Evolutionary conservation across 805 yeast species (phyloP).

Genomic region (Candida awuae): DNA sequence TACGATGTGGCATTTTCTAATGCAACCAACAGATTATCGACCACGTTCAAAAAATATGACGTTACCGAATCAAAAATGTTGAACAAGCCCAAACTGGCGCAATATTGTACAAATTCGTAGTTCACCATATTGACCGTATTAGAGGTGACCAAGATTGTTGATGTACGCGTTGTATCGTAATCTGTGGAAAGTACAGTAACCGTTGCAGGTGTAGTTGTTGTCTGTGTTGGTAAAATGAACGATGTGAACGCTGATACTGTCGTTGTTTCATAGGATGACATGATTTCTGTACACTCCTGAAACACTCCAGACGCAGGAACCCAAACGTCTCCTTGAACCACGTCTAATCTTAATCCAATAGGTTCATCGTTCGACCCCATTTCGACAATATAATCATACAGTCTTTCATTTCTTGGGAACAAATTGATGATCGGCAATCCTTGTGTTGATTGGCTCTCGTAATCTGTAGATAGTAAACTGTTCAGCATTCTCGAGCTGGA

Average conservation of each 20-base stretch:
- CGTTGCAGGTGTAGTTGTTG: background rate
- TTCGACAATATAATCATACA: slow-evolving; percentile 20
- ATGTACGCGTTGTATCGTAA: background rate
- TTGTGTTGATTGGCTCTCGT: background rate
- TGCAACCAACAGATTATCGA: slow-evolving; percentile 12
- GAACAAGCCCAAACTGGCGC: slow-evolving; percentile 24
- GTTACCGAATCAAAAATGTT: slow-evolving; percentile 16
- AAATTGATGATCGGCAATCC: slow-evolving; percentile 7
- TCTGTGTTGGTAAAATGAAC: background rate
- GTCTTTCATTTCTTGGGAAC: background rate
- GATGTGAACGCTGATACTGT: background rate
- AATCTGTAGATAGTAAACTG: background rate
- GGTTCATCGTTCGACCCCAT: slow-evolving; percentile 23
- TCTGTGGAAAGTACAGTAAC: background rate
- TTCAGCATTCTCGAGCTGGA: background rate
- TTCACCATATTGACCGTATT: slow-evolving; percentile 1
- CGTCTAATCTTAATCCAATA: slow-evolving; percentile 24
- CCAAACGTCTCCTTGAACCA: slow-evolving; percentile 26
- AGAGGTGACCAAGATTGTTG: background rate
- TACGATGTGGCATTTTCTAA: slow-evolving; percentile 12
- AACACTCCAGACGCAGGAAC: slow-evolving; percentile 22
- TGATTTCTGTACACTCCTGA: slow-evolving; percentile 14
- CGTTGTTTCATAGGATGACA: background rate
- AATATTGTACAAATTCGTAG: slow-evolving; percentile 7
- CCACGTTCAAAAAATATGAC: slow-evolving; percentile 6